phyloP scores from a whole-genome alignment of 768 basidiomycete species.

The Tricholoma bakamatsutake region DNA sequence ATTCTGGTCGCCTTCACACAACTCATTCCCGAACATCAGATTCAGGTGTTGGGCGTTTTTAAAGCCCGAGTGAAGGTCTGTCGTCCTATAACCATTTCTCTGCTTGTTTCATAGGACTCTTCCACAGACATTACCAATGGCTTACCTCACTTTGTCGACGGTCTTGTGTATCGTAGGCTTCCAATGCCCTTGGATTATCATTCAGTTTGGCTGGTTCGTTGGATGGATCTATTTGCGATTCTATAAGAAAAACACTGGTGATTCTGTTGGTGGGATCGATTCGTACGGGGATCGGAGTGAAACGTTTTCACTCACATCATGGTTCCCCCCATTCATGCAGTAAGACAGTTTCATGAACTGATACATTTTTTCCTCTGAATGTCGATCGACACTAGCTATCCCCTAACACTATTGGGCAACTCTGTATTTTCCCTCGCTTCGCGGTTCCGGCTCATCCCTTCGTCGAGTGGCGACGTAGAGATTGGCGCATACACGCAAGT shows the following conservation, averaged over 20 bases:
- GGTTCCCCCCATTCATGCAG: conserved; percentile 98
- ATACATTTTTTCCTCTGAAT: neutral
- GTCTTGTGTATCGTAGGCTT: conserved; percentile 77
- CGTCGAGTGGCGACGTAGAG: conserved; percentile 60
- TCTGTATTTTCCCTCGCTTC: conserved; percentile 60
- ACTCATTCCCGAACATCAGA: conserved; percentile 95
- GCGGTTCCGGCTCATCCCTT: conserved; percentile 71
- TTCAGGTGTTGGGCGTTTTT: conserved; percentile 82
- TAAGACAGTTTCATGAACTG: conserved; percentile 33
- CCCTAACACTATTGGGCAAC: conserved; percentile 63
- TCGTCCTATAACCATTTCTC: neutral
- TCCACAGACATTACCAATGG: conserved; percentile 86
- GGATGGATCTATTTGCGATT: conserved; percentile 95
- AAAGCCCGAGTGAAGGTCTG: conserved; percentile 86
- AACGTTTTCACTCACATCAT: conserved; percentile 89
- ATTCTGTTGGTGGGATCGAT: conserved; percentile 54
- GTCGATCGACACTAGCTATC: conserved; percentile 43
- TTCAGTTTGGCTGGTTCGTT: conserved; percentile 99
- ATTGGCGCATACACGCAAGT: conserved; percentile 64
- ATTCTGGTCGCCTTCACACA: conserved; percentile 96
- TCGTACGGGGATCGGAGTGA: conserved; percentile 93
- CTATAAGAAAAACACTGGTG: conserved; percentile 82
- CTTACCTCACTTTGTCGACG: conserved; percentile 85
- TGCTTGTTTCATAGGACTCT: conserved; percentile 4
- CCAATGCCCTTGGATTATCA: conserved; percentile 87